phyloP scores from a whole-genome alignment of 2,329 filamentous ascomycete genomes.

The Aspergillus brunneoviolaceus region DNA sequence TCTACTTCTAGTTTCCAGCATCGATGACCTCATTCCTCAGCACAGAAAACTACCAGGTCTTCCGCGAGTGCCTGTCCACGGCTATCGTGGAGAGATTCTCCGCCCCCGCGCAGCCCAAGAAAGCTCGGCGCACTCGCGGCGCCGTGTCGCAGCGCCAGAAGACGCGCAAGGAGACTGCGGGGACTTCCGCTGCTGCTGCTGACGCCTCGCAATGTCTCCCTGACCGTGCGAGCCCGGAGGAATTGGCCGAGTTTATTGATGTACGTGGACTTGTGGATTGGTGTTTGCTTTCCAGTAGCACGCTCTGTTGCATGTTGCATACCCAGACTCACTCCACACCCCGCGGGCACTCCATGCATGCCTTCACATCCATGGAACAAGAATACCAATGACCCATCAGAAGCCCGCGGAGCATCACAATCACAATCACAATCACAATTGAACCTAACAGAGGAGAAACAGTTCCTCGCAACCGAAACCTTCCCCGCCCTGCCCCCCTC shows the following conservation, averaged over 20 bases:
- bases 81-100: slow-evolving; percentile 64
- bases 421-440: too few species aligned
- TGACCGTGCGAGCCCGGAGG: slow-evolving; percentile 54
- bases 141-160: not conserved
- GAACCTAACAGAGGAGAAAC: not conserved
- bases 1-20: not conserved
- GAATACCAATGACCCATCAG: too few species aligned
- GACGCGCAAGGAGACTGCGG: not conserved
- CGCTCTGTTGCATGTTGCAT: too few species aligned
- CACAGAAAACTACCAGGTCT: slow-evolving; percentile 62
- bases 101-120: slow-evolving; percentile 45
- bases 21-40: slow-evolving; percentile 24
- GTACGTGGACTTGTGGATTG: slow-evolving; percentile 35
- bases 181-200: too few species aligned
- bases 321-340: too few species aligned
- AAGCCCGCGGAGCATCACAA: too few species aligned
- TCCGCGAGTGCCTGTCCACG: slow-evolving; percentile 72
- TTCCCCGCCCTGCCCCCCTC: slow-evolving; percentile 64
- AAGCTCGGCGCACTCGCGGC: slow-evolving; percentile 22
- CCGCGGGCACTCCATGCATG: too few species aligned
- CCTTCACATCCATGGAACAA: too few species aligned
- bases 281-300: not conserved
- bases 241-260: slow-evolving; percentile 76
- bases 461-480: slow-evolving; percentile 69
- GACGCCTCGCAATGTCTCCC: not conserved